Evolutionary conservation across 2,329 filamentous ascomycete genomes (phyloP).

Genomic region (Xylariaceae sp.): DNA sequence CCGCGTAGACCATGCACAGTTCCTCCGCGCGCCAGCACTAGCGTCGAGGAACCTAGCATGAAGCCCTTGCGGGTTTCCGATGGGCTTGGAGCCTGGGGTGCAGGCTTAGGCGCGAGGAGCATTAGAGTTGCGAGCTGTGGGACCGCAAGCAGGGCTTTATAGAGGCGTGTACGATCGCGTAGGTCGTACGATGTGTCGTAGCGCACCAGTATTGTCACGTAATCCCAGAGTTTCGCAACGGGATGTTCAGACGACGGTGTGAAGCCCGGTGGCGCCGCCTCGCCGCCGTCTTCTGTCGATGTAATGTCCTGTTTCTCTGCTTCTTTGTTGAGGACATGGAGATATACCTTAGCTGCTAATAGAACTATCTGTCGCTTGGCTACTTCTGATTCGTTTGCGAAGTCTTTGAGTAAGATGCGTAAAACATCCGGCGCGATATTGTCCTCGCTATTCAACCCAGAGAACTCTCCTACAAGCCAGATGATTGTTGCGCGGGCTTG

Average conservation of each 20-base stretch:
- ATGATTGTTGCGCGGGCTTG: conserved; percentile 91
- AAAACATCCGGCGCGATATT: conserved; percentile 93
- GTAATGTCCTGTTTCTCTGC: conserved; percentile 37
- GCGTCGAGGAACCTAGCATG: conserved; percentile 77
- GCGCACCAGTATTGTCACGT: conserved; percentile 78
- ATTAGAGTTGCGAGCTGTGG: conserved; percentile 88
- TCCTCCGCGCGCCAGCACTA: conserved; percentile 76
- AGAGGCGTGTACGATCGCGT: conserved; percentile 84
- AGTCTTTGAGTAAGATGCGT: conserved; percentile 81
- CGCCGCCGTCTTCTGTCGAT: conserved; percentile 32
- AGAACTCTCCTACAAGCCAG: conserved; percentile 95
- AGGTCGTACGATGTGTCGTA: conserved; percentile 96
- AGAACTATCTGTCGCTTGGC: conserved; percentile 91
- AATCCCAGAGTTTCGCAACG: conserved; percentile 77
- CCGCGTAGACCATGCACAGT: conserved; percentile 73
- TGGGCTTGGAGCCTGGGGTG: conserved; percentile 85
- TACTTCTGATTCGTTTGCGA: conserved; percentile 77
- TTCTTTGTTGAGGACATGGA: conserved; percentile 76
- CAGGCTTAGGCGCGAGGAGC: conserved; percentile 89
- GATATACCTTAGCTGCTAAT: conserved; percentile 92
- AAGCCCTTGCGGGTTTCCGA: conserved; percentile 79
- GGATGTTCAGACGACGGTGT: conserved; percentile 57
- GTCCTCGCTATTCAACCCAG: conserved; percentile 73
- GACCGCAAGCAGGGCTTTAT: conserved; percentile 76
- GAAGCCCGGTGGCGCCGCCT: conserved; percentile 23